Percentiles rank a stretch among this genome's conserved stretches.
phyloP scores from a whole-genome alignment of 2,329 filamentous ascomycete genomes.

The Sporothrix schenckii region DNA sequence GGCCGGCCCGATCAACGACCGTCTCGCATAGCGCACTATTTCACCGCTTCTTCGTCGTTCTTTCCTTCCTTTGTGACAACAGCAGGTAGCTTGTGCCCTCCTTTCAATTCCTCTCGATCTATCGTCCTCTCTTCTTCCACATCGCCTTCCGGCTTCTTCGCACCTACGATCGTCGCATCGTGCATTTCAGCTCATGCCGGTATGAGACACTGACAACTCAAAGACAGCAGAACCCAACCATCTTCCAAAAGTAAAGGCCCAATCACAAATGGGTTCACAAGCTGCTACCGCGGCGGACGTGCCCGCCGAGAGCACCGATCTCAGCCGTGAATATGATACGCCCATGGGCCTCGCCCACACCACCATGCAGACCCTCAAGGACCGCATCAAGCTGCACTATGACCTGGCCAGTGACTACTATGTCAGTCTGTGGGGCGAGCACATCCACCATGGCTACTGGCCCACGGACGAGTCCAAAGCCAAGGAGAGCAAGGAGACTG shows the following conservation, averaged over 20 bases:
- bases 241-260: background rate
- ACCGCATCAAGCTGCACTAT: slow-evolving; percentile 63
- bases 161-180: background rate
- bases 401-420: slow-evolving; percentile 65
- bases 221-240: background rate
- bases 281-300: background rate
- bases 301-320: slow-evolving; percentile 42
- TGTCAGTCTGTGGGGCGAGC: slow-evolving; percentile 64
- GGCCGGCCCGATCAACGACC: slow-evolving; percentile 9
- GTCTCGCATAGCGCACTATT: background rate
- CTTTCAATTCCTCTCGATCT: background rate
- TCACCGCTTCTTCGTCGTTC: slow-evolving; percentile 1
- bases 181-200: slow-evolving; percentile 20
- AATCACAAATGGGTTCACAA: background rate
- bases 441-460: slow-evolving; percentile 67
- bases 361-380: slow-evolving; percentile 56
- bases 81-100: background rate
- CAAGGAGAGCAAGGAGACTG: slow-evolving; percentile 59
- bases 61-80: background rate
- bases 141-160: too few species aligned
- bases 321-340: slow-evolving; percentile 53
- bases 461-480: slow-evolving; percentile 50
- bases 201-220: slow-evolving; percentile 18
- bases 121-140: too few species aligned
- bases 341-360: slow-evolving; percentile 51